A percentile compares a stretch with the other conserved stretches of the same genome.
Conservation (phyloP, 495 filamentous ascomycete species). For the Penicillium canariense region DNA sequence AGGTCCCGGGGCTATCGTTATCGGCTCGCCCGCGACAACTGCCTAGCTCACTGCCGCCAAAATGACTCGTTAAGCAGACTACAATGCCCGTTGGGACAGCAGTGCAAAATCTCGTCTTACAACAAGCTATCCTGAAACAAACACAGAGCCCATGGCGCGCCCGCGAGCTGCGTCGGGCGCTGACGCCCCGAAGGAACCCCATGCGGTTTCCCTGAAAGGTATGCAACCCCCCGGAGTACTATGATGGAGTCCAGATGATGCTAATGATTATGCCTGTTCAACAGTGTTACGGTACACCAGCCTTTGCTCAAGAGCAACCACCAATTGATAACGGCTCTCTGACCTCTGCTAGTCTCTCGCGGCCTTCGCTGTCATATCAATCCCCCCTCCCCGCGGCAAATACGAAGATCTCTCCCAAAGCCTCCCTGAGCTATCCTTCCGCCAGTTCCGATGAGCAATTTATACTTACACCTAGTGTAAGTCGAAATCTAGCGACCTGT, state of each 20-base stretch:
- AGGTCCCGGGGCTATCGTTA: conserved; percentile 17
- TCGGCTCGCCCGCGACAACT: conserved; percentile 3
- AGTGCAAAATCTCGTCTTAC: background rate
- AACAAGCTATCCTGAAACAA: background rate
- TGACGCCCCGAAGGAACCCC: conserved; percentile 71
- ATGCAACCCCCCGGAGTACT: conserved; percentile 10
- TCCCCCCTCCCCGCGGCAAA: conserved; percentile 54
- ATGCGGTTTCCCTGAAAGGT: conserved; percentile 85
- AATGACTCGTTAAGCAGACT: conserved; percentile 15
- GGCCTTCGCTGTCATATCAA: conserved; percentile 55
- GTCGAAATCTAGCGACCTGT: conserved; percentile 1
- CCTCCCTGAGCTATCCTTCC: conserved; percentile 54
- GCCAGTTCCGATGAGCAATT: conserved; percentile 49
- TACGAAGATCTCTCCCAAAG: conserved; percentile 48
- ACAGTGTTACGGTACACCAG: conserved; percentile 43
- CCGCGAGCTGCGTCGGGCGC: conserved; percentile 44
- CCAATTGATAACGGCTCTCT: conserved; percentile 5
- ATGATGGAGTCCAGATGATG: background rate
- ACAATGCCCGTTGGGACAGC: conserved; percentile 4
- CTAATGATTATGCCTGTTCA: conserved; percentile 3
- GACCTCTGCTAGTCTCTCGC: conserved; percentile 46
- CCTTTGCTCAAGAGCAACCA: background rate
- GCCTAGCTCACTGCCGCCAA: background rate
- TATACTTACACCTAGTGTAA: conserved; percentile 59
- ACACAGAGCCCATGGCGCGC: conserved; percentile 37